Evolutionary conservation across 192 early-diverging fungal genomes (phyloP), one percentile per base, ranked within the genome.

Genomic region (Rhizophagus clarus): DNA sequence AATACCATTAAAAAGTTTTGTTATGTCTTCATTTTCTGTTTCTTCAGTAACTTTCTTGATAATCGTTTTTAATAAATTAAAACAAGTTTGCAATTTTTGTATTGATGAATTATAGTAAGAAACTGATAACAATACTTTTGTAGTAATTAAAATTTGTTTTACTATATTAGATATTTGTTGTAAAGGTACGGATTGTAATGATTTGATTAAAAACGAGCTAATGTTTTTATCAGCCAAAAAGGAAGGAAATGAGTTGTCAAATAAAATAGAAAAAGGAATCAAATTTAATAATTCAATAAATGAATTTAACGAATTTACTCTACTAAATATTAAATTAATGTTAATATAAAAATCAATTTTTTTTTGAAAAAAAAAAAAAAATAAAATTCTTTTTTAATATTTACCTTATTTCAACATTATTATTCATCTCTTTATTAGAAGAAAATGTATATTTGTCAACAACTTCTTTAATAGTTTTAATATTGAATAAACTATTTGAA

Each of bases 401-500:
- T 22, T 56, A 22, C 51, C 51, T 56, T 56, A 6, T 22, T 56
- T 56, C 51, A 56, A 20, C 51, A 56, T 1, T 20, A 5, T 56
- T 56, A 56, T 56, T 17, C 0, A 22, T 22, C 17, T 56, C 20
- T 56, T 22, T 7, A 56, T 7, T 22, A 20, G 6, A 56, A 22
- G 17, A 22, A 20, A 56, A 56, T 6, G 7, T 22, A 22, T 56
- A 22, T 22, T 68, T 26, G 4, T 40, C 34, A 37, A 82, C 28
- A 6, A 75, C 32, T 17, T 20, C 37, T 20, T 76, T 26, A 6
- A 84, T 64, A 12, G 76, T 70, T 20, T 72, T 26, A 49, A 84
- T 28, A 49, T 42, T 51, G 40, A 87, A 88, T n/a, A 89, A 26
- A 9, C 79, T 83, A 12, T 87, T 83, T 40, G 83, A 72, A 61